Conservation (phyloP, 2,329 filamentous ascomycete genomes). For the Fusarium fujikuroi region DNA sequence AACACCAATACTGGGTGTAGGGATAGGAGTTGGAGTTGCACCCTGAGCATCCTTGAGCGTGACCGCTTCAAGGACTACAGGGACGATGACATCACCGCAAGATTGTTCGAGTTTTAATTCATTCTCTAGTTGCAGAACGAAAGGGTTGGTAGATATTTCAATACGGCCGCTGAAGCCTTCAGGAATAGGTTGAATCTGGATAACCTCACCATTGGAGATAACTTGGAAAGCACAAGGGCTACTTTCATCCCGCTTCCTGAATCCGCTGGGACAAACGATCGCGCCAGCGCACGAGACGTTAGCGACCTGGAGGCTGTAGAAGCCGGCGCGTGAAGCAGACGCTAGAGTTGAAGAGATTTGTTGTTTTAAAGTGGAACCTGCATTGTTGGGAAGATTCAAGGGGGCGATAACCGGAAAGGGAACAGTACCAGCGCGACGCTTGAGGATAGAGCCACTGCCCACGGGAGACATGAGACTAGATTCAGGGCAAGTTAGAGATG, state of each 20-base stretch:
- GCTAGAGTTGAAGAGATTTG: no score
- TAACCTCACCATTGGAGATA: neutral
- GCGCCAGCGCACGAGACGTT: neutral
- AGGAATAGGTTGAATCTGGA: neutral
- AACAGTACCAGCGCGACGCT: neutral
- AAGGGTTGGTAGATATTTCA: neutral
- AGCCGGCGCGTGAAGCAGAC: fast-evolving
- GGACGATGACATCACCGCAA: neutral
- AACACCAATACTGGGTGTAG: neutral
- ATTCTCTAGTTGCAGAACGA: neutral
- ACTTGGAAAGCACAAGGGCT: neutral
- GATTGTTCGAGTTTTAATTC: neutral
- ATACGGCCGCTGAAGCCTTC: fast-evolving
- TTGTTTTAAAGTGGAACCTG: neutral
- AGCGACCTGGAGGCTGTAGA: no score
- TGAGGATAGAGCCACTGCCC: neutral
- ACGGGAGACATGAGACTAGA: neutral
- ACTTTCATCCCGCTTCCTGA: neutral
- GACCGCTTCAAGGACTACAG: neutral
- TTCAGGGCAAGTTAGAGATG: neutral
- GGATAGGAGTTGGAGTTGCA: neutral
- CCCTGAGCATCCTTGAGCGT: neutral
- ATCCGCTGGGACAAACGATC: fast-evolving
- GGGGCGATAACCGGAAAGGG: neutral
- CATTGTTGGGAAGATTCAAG: neutral